A percentile compares a stretch with the other conserved stretches of the same genome.
These are phyloP conservation scores for Fusarium sterilihyphosum DNA, from an alignment of 2,329 filamentous ascomycete genomes.

Conservation along the genomic window DNA sequence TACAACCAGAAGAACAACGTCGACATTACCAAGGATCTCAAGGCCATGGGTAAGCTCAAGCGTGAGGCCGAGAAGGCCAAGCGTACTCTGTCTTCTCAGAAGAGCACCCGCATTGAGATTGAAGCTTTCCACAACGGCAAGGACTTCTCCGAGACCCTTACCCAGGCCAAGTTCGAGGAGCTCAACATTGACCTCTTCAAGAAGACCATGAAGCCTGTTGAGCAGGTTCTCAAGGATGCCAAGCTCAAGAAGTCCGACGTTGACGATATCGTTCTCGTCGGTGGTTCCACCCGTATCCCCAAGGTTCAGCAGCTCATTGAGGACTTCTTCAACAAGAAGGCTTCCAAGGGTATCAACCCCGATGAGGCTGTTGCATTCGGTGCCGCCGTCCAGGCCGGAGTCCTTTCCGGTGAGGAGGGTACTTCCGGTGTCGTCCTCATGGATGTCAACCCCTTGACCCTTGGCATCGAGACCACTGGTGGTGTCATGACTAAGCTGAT, in stretches of 20 bases:
- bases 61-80: constrained; percentile 99
- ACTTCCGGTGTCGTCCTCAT: constrained; percentile 87
- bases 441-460: constrained; percentile 96
- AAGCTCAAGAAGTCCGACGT: constrained; percentile 97
- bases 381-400: constrained; percentile 96
- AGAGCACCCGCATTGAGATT: constrained; percentile 94
- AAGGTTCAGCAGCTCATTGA: constrained; percentile 96
- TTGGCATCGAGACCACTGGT: constrained; percentile 97
- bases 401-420: constrained; percentile 87
- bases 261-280: constrained; percentile 96
- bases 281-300: constrained; percentile 98
- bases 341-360: constrained; percentile 99
- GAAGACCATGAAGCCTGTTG: constrained; percentile 98
- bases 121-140: constrained; percentile 97
- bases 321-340: constrained; percentile 97
- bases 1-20: constrained; percentile 99
- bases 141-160: constrained; percentile 98
- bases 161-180: constrained; percentile 99
- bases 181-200: constrained; percentile 99
- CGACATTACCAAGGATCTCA: constrained; percentile 91
- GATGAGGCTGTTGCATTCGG: constrained; percentile 99
- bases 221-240: constrained; percentile 98
- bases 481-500: constrained; percentile 99
- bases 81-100: constrained; percentile 94
- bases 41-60: constrained; percentile 99